Base-by-base conservation (phyloP, 1,139 yeast genomes). In the Diutina pseudorugosa region DNA sequence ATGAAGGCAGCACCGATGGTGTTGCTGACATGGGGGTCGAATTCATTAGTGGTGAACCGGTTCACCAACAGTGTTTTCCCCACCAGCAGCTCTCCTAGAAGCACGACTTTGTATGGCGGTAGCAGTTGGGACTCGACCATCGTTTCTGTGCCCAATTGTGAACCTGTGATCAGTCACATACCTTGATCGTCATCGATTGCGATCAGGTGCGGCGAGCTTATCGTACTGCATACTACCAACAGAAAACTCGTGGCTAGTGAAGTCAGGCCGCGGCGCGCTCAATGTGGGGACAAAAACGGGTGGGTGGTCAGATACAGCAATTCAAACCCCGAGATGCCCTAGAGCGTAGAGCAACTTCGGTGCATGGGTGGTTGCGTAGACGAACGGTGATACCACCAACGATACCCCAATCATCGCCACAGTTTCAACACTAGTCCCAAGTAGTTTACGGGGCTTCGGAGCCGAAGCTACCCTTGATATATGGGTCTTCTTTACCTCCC, bases 11-110 rank as follows among this genome's bases (percentile, higher is more conserved):
- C 61, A 1, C 61, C 61, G 27, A 59, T 58, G 8, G 61, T 59
- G 62, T 73, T 74, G 44, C 76, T 62, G 21, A 73, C 66, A 51
- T 70, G 65, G 2, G 62, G 62, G 55, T 73, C 72, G 58, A 73
- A 74, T 12, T 62, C 59, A 54, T 65, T 63, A 30, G 69, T 64
- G 30, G 73, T 66, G 57, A 74, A 73, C n/a, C 78, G 59, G 53
- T 72, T 75, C 3, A 71, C 75, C n/a, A 74, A 61, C 1, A 77
- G 72, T 0, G 77, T 72, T 56, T 74, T 74, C 2, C 79, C 79
- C 9, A 73, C 78, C 0, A 77, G 72, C 1, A 76, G 70, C 55
- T 74, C 79, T 16, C 79, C 79, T 12, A 74, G 60, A 6, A 74
- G 67, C 1, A 74, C 79, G 16, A 74, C 61, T 57, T 74, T 74